phyloP scores from a whole-genome alignment of 2,329 filamentous ascomycete species.

The Apiospora koreana region DNA sequence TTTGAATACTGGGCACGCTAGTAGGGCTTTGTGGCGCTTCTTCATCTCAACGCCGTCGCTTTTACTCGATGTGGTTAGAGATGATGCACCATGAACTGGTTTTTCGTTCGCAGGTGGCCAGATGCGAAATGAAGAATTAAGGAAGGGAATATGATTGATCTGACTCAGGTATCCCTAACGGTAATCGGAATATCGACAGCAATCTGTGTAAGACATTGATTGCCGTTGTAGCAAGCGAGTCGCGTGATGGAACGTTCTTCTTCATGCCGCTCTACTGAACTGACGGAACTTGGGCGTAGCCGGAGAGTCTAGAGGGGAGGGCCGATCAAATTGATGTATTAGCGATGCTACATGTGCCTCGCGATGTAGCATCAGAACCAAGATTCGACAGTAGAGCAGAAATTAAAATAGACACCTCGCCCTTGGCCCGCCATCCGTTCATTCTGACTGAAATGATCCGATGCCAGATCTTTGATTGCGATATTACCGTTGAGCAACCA shows the following conservation, averaged over 20 bases:
- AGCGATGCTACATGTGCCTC: neutral
- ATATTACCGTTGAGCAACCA: neutral
- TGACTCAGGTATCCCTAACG: neutral
- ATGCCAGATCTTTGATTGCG: neutral
- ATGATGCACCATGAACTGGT: neutral
- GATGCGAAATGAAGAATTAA: neutral
- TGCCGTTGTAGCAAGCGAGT: neutral
- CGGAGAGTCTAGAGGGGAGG: neutral
- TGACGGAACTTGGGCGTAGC: neutral
- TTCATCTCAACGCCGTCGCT: neutral
- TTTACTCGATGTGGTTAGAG: slow-evolving; percentile 1
- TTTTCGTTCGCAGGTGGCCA: neutral
- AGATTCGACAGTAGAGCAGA: neutral
- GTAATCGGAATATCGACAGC: neutral
- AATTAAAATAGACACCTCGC: neutral
- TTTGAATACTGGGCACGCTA: neutral
- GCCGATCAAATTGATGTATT: neutral
- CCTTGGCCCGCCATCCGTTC: neutral
- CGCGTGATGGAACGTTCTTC: neutral
- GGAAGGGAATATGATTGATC: neutral
- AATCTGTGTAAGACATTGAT: neutral
- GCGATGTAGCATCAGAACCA: neutral
- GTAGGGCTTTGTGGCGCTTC: neutral
- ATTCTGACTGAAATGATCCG: neutral
- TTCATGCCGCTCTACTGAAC: neutral